Evolutionary conservation across 78 protist genomes (phyloP).

Genomic region (Planoprotostelium fungivorum): DNA sequence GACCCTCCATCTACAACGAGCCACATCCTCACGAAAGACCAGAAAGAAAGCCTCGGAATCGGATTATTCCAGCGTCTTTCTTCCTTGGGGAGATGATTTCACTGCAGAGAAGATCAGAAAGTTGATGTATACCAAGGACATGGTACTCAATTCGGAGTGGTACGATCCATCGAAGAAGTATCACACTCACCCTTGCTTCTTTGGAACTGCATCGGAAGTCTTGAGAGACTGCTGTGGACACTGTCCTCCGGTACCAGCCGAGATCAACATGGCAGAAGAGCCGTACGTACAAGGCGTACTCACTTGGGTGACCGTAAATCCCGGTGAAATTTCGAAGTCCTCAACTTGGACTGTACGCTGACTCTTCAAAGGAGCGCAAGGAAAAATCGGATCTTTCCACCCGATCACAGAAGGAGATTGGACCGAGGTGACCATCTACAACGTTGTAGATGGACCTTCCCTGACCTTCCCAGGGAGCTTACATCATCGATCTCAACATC

Average conservation of each 20-base stretch:
- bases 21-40: too few species aligned
- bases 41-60: too few species aligned
- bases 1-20: too few species aligned
- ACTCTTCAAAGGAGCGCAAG: not conserved
- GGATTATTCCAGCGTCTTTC: conserved; percentile 7
- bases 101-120: not conserved
- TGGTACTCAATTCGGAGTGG: conserved; percentile 2
- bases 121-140: conserved; percentile 19
- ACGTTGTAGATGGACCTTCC: not conserved
- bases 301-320: not conserved
- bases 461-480: not conserved
- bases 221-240: conserved; percentile 19
- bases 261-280: not conserved
- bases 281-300: not conserved
- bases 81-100: conserved; percentile 30
- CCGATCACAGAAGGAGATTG: conserved; percentile 27
- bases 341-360: not conserved
- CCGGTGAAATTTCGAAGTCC: too few species aligned
- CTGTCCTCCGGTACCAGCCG: not conserved
- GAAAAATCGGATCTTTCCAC: conserved; percentile 19
- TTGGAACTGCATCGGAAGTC: conserved; percentile 3
- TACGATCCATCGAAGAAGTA: conserved; percentile 9
- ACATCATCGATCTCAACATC: not conserved
- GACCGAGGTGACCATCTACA: not conserved
- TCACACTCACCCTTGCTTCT: conserved; percentile 44